Conservation (phyloP, 2,329 filamentous ascomycete genomes). For the Phyllosticta citriasiana region DNA sequence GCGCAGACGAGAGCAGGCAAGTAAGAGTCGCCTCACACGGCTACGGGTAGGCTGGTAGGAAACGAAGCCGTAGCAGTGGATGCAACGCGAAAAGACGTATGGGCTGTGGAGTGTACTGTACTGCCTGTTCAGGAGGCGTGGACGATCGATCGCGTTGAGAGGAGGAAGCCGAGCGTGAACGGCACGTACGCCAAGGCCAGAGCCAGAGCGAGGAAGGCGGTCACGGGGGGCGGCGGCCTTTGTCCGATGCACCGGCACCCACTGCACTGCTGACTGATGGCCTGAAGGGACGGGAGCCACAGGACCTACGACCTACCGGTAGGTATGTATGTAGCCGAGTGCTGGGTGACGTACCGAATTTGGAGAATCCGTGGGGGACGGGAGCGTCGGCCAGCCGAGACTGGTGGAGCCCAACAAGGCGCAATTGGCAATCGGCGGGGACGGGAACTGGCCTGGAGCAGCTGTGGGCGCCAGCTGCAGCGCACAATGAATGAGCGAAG, state of each 20-base stretch:
- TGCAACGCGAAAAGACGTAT: neutral
- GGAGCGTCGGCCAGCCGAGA: neutral
- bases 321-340: too few relatives aligned
- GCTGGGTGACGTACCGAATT: neutral
- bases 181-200: slow-evolving; percentile 3
- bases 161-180: slow-evolving; percentile 4
- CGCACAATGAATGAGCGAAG: neutral
- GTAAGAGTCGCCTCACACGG: slow-evolving; percentile 5
- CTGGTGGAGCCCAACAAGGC: too few relatives aligned
- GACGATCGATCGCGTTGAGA: neutral
- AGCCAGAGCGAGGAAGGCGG: neutral
- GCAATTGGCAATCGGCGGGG: too few relatives aligned
- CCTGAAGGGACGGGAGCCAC: too few relatives aligned
- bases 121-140: slow-evolving; percentile 8
- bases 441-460: neutral
- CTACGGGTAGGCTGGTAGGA: slow-evolving; percentile 4
- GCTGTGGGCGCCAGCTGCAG: too few relatives aligned
- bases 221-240: slow-evolving; percentile 2
- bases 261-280: too few relatives aligned
- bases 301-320: too few relatives aligned
- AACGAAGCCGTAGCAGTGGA: neutral
- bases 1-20: neutral
- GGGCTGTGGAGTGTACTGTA: neutral
- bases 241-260: neutral
- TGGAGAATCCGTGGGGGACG: neutral